Evolutionary conservation across 257 asterid species (phyloP).

Genomic region (Euphrasia confusa): DNA sequence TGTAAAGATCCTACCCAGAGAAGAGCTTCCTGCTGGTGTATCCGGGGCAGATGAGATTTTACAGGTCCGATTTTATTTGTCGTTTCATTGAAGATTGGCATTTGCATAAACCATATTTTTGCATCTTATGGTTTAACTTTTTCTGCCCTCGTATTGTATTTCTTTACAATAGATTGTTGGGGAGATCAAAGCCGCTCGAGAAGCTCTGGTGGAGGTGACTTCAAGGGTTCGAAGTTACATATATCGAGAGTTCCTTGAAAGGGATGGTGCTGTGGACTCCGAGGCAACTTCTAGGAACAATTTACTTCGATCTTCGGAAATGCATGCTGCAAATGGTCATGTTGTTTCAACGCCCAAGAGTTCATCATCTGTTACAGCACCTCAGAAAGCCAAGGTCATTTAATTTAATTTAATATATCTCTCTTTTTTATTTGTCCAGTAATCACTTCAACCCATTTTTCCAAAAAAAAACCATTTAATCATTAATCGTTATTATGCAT

Average conservation of each 20-base stretch:
- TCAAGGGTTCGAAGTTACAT: constrained; percentile 45
- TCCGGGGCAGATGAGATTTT: constrained; percentile 62
- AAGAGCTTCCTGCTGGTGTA: constrained; percentile 55
- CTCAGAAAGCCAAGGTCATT: constrained; percentile 34
- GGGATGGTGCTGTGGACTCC: constrained; percentile 26
- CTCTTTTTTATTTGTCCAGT: too few relatives aligned
- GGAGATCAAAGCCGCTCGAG: constrained; percentile 57
- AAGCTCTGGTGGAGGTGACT: constrained; percentile 54
- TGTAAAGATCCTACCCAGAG: constrained; percentile 57
- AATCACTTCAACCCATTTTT: too few relatives aligned
- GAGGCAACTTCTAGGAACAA: constrained; percentile 37
- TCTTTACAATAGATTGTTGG: constrained; percentile 58
- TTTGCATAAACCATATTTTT: not conserved
- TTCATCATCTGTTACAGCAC: constrained; percentile 27
- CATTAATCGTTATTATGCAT: too few relatives aligned
- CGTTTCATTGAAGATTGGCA: not conserved
- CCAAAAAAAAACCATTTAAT: too few relatives aligned
- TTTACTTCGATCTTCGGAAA: constrained; percentile 28
- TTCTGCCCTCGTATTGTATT: constrained; percentile 16
- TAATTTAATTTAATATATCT: too few relatives aligned
- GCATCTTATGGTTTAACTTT: not conserved
- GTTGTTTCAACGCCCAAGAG: constrained; percentile 33
- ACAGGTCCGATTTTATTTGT: constrained; percentile 46
- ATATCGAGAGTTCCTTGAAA: constrained; percentile 36
- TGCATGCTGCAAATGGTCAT: constrained; percentile 34